Evolutionary conservation across 164 flowering plant species (phyloP), one percentile per base, ranked within the genome.

Genomic region (Saururus chinensis): DNA sequence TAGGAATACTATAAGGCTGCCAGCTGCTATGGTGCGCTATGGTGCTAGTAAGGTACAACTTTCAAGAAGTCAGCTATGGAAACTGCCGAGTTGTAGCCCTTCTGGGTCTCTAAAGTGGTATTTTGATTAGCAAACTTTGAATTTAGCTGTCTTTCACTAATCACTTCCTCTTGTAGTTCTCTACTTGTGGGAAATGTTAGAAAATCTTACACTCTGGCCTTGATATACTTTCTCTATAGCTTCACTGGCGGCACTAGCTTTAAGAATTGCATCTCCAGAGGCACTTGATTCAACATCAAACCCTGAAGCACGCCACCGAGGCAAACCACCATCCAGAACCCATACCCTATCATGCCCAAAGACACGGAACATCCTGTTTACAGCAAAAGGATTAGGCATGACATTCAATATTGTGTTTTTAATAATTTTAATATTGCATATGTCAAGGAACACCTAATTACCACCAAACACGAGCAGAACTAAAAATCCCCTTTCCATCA

Each of bases 391-490:
- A 40, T 4, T 19, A 35, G n/a, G 41, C 55, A 63, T 51, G 21
- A 58, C 10, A 58, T 25, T n/a, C 4, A 37, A 6, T 30, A n/a
- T 19, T 35, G 0, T 20, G 41, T 60, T 42, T 19, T 24, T 2
- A 16, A 20, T 21, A 24, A 49, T 12, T 61, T 10, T 23, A 4
- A 52, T 41, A 22, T 12, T n/a, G 45, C 8, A 49, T 19, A 40
- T 42, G 25, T 52, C 11, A 40, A 23, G 37, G 12, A 65, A 11
- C 24, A 69, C 61, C 19, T 52, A 45, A 85, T 76, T 64, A 95
- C 99, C 99, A 95, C 99, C 99, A 95, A 67, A 91, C 97, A 67
- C 99, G 99, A 68, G 99, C 97, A 22, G 99, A 97, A 78, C 97
- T 95, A 66, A 91, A 95, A 55, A 95, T 75, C 40, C 99, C 99